Percentiles rank a stretch among this genome's conserved stretches.
Conservation (phyloP, 106 monocot species). For the Dioscorea alata region DNA sequence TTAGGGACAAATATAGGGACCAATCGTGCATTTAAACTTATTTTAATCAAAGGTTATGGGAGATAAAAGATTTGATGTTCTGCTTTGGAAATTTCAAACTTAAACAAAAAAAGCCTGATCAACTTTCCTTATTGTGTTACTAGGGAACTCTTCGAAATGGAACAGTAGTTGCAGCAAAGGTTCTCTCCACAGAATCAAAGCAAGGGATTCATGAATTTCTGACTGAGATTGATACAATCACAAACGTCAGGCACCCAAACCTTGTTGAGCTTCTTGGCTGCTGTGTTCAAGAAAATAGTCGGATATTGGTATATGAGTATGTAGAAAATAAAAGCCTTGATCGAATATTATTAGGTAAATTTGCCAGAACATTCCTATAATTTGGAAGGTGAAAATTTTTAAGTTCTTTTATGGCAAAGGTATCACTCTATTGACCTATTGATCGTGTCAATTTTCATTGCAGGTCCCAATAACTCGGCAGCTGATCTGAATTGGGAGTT, state of each 20-base stretch:
- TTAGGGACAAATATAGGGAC: no score
- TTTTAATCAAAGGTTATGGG: no score
- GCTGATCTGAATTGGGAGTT: conserved; percentile 11
- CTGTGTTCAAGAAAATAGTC: conserved; percentile 15
- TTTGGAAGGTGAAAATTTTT: neutral
- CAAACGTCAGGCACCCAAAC: conserved; percentile 26
- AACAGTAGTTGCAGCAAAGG: conserved; percentile 21
- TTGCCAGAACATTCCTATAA: neutral
- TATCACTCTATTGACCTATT: neutral
- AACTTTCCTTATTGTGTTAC: neutral
- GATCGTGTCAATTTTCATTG: neutral
- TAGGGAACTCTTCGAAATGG: conserved; percentile 24
- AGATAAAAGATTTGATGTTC: no score
- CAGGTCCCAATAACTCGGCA: conserved; percentile 7
- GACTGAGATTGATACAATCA: conserved; percentile 21
- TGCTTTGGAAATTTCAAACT: no score
- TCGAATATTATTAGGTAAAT: conserved; percentile 7
- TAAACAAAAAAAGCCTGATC: no score
- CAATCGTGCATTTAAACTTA: no score
- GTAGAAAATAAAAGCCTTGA: conserved; percentile 19
- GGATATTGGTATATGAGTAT: conserved; percentile 29
- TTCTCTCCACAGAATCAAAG: conserved; percentile 24
- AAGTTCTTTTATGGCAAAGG: neutral
- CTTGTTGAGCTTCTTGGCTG: conserved; percentile 23
- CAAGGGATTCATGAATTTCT: conserved; percentile 26